These are phyloP conservation scores for Cercis canadensis DNA, from an alignment of 306 rosid genomes.

Conservation along the genomic window DNA sequence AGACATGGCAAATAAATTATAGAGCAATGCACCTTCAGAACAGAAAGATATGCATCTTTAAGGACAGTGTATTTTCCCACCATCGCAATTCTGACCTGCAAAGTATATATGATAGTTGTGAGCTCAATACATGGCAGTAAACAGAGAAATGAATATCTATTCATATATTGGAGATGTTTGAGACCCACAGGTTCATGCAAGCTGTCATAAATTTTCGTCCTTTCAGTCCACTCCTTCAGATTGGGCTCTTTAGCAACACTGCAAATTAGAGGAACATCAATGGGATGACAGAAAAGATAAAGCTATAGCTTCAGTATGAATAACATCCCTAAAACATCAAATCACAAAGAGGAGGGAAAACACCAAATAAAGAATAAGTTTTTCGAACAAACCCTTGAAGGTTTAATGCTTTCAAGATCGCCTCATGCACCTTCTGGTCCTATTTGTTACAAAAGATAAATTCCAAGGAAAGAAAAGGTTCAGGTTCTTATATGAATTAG, in stretches of 20 bases:
- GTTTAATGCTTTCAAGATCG: constrained; percentile 72
- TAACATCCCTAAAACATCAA: constrained; percentile 2
- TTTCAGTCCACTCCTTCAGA: constrained; percentile 68
- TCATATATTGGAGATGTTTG: constrained; percentile 19
- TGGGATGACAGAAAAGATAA: not conserved
- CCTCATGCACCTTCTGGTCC: constrained; percentile 88
- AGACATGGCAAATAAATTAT: not conserved
- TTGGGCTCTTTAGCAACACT: constrained; percentile 68
- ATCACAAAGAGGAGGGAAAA: not conserved
- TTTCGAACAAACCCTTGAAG: constrained; percentile 59
- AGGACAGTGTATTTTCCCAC: constrained; percentile 93
- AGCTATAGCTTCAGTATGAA: constrained; percentile 1
- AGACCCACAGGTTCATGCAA: constrained; percentile 58
- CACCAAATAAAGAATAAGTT: constrained; percentile 39
- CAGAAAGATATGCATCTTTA: constrained; percentile 92
- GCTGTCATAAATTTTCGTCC: constrained; percentile 59
- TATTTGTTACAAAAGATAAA: constrained; percentile 40
- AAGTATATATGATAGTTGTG: constrained; percentile 27
- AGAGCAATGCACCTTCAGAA: constrained; percentile 59
- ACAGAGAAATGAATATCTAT: constrained; percentile 11
- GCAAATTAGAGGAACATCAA: constrained; percentile 38
- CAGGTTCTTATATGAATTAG: constrained; percentile 33
- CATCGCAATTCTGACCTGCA: constrained; percentile 89
- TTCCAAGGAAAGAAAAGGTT: constrained; percentile 18
- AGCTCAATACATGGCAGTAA: constrained; percentile 8